phyloP scores from a whole-genome alignment of 1,139 yeast genomes.

The Scheffersomyces lignicola region DNA sequence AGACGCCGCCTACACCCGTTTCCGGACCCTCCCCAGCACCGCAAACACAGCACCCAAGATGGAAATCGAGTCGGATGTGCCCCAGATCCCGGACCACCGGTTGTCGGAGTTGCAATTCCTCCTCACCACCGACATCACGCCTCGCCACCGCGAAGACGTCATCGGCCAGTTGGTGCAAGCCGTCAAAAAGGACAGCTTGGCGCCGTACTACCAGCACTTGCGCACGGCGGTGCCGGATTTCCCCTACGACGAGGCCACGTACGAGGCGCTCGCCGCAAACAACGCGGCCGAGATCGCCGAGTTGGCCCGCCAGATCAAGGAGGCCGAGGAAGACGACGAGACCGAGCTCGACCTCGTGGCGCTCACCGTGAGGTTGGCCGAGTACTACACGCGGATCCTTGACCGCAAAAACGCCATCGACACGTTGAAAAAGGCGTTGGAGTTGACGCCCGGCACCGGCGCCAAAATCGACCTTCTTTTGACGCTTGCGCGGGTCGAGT shows the following conservation, averaged over 20 bases:
- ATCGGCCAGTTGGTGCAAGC: constrained; percentile 48
- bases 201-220: constrained; percentile 80
- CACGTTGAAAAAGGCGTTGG: constrained; percentile 73
- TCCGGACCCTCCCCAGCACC: no score
- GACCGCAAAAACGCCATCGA: constrained; percentile 74
- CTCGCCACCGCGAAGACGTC: constrained; percentile 35
- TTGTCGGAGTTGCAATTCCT: constrained; percentile 78
- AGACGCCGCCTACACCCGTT: no score
- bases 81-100: constrained; percentile 74
- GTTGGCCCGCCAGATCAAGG: constrained; percentile 63
- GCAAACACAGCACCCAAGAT: no score
- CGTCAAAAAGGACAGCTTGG: constrained; percentile 65
- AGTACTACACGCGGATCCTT: constrained; percentile 82
- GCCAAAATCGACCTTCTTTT: constrained; percentile 83
- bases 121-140: constrained; percentile 38
- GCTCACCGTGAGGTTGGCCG: constrained; percentile 79
- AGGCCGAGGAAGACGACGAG: constrained; percentile 85
- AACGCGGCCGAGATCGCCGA: constrained; percentile 59
- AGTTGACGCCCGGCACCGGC: constrained; percentile 83
- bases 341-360: constrained; percentile 82
- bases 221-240: constrained; percentile 48
- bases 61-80: constrained; percentile 49
- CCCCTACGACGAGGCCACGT: constrained; percentile 60
- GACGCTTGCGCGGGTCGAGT: constrained; percentile 81
- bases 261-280: constrained; percentile 46